Conservation (phyloP, 1,139 yeast genomes). For the Arxiozyma bovina region DNA sequence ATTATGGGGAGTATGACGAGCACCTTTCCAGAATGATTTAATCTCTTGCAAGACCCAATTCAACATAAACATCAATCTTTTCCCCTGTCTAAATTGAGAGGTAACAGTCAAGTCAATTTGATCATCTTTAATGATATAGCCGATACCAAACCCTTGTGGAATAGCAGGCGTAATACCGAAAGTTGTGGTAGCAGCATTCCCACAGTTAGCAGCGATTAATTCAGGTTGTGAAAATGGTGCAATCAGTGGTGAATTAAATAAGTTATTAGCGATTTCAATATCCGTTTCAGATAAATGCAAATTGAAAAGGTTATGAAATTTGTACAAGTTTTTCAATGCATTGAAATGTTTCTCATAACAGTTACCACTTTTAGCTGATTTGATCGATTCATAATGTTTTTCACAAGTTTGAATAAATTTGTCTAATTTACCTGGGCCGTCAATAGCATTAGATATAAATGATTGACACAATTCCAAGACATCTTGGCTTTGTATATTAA, state of each 20-base stretch:
- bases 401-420: constrained; percentile 45
- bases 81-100: constrained; percentile 68
- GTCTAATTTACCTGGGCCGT: constrained; percentile 20
- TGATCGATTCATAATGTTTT: constrained; percentile 42
- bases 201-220: constrained; percentile 54
- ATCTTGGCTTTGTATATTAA: constrained; percentile 52
- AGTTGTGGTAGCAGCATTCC: constrained; percentile 63
- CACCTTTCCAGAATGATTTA: constrained; percentile 38
- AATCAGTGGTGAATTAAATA: constrained; percentile 37
- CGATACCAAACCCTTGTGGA: constrained; percentile 69
- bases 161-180: constrained; percentile 74
- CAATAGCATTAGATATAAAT: constrained; percentile 46
- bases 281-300: constrained; percentile 38
- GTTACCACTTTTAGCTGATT: constrained; percentile 47
- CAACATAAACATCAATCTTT: constrained; percentile 54
- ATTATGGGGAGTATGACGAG: constrained; percentile 32
- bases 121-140: constrained; percentile 64
- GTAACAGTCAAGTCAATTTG: constrained; percentile 54
- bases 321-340: constrained; percentile 47
- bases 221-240: constrained; percentile 41
- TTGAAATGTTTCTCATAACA: constrained; percentile 69
- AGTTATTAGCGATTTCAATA: constrained; percentile 14
- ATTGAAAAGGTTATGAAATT: constrained; percentile 23
- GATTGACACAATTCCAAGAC: constrained; percentile 49
- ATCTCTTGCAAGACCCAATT: constrained; percentile 51